These are phyloP conservation scores for Beauveria australis DNA, from an alignment of 2,329 filamentous ascomycete genomes.

Conservation along the genomic window DNA sequence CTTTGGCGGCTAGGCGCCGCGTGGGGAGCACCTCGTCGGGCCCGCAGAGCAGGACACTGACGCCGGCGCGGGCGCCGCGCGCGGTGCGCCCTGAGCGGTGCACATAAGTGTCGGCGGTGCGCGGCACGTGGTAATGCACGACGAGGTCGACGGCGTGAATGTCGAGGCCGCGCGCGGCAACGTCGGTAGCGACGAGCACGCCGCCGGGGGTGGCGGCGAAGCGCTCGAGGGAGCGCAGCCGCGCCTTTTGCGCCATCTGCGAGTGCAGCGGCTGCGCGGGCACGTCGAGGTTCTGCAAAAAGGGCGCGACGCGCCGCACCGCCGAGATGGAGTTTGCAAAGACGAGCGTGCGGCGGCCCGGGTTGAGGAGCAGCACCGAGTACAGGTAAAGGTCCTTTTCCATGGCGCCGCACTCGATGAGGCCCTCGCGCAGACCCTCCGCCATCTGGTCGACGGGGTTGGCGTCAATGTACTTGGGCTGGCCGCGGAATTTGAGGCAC, in stretches of 20 bases:
- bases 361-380: conserved; percentile 73
- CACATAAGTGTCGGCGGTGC: conserved; percentile 86
- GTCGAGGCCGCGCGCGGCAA: conserved; percentile 87
- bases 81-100: conserved; percentile 93
- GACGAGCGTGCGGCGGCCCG: conserved; percentile 71
- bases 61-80: conserved; percentile 66
- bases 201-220: conserved; percentile 62
- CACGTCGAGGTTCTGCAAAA: conserved; percentile 75
- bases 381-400: conserved; percentile 98
- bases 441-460: conserved; percentile 90
- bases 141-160: conserved; percentile 85
- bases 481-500: conserved; percentile 78
- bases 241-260: conserved; percentile 92
- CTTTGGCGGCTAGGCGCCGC: conserved; percentile 74
- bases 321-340: conserved; percentile 96
- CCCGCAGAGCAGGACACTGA: conserved; percentile 80
- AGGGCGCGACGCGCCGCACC: conserved; percentile 74
- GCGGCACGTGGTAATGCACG: conserved; percentile 90
- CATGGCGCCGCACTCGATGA: conserved; percentile 85
- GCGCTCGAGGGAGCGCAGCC: conserved; percentile 82
- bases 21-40: conserved; percentile 87
- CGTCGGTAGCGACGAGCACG: conserved; percentile 86
- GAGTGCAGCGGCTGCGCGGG: conserved; percentile 76
- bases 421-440: conserved; percentile 71
- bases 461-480: conserved; percentile 85